Conservation (phyloP, 1,284 basidiomycete species). For the Cryptococcus jaspeensis region DNA sequence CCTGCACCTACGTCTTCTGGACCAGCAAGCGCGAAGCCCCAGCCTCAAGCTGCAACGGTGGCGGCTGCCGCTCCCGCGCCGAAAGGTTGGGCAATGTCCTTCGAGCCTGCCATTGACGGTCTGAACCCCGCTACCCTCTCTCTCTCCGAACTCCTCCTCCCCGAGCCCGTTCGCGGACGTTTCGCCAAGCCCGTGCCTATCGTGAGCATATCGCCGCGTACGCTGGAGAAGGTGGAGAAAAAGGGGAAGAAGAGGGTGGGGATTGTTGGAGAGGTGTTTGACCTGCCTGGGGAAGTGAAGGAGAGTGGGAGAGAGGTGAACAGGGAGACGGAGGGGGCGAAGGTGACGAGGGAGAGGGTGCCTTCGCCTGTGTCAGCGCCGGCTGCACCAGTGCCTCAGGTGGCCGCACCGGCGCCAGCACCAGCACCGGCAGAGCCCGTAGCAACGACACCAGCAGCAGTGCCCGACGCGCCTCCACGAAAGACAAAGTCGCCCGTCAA, state of each 20-base stretch:
- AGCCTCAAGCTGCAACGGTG: no score
- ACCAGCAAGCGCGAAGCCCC: no score
- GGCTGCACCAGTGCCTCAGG: not conserved
- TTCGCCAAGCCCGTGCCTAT: conserved; percentile 31
- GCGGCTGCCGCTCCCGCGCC: conserved; percentile 28
- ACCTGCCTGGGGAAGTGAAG: not conserved
- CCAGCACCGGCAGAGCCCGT: not conserved
- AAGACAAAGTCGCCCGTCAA: conserved; percentile 25
- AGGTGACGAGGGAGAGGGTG: not conserved
- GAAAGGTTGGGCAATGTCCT: conserved; percentile 69
- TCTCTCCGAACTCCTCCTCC: conserved; percentile 68
- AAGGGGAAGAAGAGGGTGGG: conserved; percentile 47
- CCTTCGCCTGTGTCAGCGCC: not conserved
- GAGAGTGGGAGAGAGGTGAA: no score
- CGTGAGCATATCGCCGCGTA: conserved; percentile 39
- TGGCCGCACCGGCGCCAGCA: not conserved
- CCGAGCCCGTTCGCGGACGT: conserved; percentile 30
- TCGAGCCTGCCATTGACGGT: conserved; percentile 69
- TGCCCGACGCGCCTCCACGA: conserved; percentile 6
- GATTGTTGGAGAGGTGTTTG: not conserved
- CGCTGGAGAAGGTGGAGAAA: conserved; percentile 31
- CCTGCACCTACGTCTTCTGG: no score
- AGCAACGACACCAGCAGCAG: not conserved
- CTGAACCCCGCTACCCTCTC: conserved; percentile 64
- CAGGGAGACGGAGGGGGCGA: no score